A percentile compares a stretch with the other conserved stretches of the same genome.
Conservation (phyloP, 306 rosid species). For the Quercus suber region DNA sequence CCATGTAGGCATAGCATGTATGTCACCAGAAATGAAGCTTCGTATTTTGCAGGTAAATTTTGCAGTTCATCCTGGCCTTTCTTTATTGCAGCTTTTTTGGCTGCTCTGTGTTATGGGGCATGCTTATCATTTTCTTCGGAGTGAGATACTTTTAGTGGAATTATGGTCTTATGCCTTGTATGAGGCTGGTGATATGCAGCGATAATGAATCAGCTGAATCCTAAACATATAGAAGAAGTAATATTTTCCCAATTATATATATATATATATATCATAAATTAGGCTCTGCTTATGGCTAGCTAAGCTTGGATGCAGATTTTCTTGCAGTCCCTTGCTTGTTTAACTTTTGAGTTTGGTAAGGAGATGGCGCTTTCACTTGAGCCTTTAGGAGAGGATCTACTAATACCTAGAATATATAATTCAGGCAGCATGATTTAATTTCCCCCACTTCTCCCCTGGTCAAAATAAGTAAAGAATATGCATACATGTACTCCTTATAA, state of each 20-base stretch:
- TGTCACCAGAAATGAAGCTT: conserved; percentile 75
- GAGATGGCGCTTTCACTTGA: not conserved
- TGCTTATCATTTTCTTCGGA: conserved; percentile 1
- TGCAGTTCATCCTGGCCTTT: not conserved
- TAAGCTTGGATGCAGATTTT: not conserved
- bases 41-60: conserved; percentile 60
- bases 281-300: not conserved
- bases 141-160: not conserved
- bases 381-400: not conserved
- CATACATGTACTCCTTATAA: no score
- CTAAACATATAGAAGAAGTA: no score
- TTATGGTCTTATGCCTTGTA: not conserved
- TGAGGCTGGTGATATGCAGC: not conserved
- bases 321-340: not conserved
- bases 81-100: conserved; percentile 1
- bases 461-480: no score
- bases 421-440: no score
- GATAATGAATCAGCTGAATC: not conserved
- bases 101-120: not conserved
- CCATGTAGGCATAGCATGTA: conserved; percentile 75
- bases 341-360: not conserved
- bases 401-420: no score
- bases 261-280: not conserved
- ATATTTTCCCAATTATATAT: no score
- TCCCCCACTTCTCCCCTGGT: no score